Base-by-base conservation (phyloP, 176 grass and related monocot species). In the Triticum aestivum region DNA sequence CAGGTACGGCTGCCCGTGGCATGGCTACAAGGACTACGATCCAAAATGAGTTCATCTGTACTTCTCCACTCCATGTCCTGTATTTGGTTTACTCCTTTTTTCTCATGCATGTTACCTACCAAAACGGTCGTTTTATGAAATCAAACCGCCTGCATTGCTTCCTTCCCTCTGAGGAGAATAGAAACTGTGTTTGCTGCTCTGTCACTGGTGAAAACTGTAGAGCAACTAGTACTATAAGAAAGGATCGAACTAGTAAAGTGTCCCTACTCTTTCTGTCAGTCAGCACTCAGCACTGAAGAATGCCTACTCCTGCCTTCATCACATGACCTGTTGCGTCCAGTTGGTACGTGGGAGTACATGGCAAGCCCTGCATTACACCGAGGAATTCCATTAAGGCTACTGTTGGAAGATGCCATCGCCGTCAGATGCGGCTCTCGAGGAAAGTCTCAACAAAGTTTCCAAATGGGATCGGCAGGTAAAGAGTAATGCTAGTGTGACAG, bases 281-380 rank as follows among this genome's bases (percentile, higher is more conserved):
- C 75, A 79, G 89, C 75, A 84, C 79, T 11, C 75, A 68, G 89
- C 75, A 84, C 79, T 75, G 80, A 83, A 80, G 67, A n/a, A 83
- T 61, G 73, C 61, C 75, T 30, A 11, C 77, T 42, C 70, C 45
- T 82, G 78, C 71, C 78, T 84, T 87, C 68, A 32, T 47, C 89
- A 84, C 75, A 84, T 77, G 83, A 51, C 56, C 35, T 72, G 83
- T 79, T 86, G 78, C 77, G 29, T 71, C 83, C 65, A 32, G 26
- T 63, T 52, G 63, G 83, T 67, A 41, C 41, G 41, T 15, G 4
- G 49, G 49, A 17, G 4, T 63, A 72, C 18, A 78, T 61, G 47
- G 80, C 80, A 75, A 84, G 54, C n/a, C 9, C 42, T 51, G 73
- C 73, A 51, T 75, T 47, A 75, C 73, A 75, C 73, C 73, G 2